phyloP scores from a whole-genome alignment of 2,329 filamentous ascomycete genomes.

The Paracamarosporium sp. region DNA sequence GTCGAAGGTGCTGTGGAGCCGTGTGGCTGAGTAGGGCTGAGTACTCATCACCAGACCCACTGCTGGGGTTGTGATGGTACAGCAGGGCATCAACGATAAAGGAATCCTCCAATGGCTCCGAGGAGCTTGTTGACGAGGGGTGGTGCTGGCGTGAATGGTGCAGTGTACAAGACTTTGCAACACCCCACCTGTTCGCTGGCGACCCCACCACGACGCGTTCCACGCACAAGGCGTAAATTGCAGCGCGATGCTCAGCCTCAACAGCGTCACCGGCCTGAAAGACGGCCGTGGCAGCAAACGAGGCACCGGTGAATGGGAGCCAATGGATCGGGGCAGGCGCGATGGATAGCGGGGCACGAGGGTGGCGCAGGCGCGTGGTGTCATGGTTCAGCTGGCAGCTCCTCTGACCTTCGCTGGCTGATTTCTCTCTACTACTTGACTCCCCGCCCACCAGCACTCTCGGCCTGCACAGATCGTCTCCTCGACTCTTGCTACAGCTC shows the following conservation, averaged over 20 bases:
- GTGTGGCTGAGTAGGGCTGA: not conserved
- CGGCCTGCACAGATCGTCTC: not conserved
- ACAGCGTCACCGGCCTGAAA: not conserved
- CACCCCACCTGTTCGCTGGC: not conserved
- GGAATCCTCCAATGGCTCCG: no score
- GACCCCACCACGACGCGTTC: not conserved
- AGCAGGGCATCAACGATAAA: no score
- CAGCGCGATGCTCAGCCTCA: not conserved
- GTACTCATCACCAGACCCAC: not conserved
- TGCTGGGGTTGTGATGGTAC: not conserved
- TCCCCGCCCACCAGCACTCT: not conserved
- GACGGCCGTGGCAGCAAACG: not conserved
- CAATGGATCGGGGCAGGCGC: not conserved
- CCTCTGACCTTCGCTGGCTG: not conserved
- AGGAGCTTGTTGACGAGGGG: no score
- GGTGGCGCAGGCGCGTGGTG: conserved; percentile 3
- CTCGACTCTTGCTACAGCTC: not conserved
- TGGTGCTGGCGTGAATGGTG: no score
- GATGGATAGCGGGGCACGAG: not conserved
- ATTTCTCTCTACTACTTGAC: not conserved
- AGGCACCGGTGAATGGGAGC: not conserved
- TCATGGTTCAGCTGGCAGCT: not conserved
- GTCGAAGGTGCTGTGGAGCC: not conserved
- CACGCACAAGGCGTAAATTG: not conserved
- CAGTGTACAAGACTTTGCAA: not conserved